These are phyloP conservation scores for Aspergillus sp. DNA, from an alignment of 2,329 filamentous ascomycete species.

Conservation along the genomic window DNA sequence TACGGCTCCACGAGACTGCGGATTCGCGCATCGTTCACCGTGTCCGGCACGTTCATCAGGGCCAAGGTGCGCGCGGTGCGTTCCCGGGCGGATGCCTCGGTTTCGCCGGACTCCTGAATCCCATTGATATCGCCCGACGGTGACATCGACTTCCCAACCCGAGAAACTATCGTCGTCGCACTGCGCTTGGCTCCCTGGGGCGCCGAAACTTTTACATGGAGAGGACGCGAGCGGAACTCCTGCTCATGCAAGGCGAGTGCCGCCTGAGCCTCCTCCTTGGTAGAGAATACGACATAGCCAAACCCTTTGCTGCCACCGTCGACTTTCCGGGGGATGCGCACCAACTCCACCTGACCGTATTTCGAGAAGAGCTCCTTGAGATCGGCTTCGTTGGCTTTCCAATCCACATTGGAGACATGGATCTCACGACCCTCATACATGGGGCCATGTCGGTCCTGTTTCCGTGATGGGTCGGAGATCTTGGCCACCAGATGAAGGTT, in stretches of 20 bases:
- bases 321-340: constrained; percentile 68
- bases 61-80: constrained; percentile 69
- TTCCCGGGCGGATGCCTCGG: constrained; percentile 41
- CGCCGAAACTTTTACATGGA: constrained; percentile 61
- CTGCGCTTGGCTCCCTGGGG: constrained; percentile 43
- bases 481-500: constrained; percentile 70
- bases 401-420: constrained; percentile 69
- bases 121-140: constrained; percentile 36
- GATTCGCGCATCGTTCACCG: constrained; percentile 83
- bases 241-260: constrained; percentile 68
- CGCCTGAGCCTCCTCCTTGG: constrained; percentile 64
- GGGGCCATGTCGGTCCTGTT: constrained; percentile 75
- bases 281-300: constrained; percentile 75
- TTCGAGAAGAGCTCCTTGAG: constrained; percentile 68
- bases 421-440: constrained; percentile 85
- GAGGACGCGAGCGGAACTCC: constrained; percentile 64
- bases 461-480: constrained; percentile 77
- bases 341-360: constrained; percentile 70
- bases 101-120: constrained; percentile 30
- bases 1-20: constrained; percentile 67
- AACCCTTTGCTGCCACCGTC: constrained; percentile 71
- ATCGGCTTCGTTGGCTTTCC: constrained; percentile 62
- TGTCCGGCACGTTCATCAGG: constrained; percentile 84
- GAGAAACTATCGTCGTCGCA: constrained; percentile 45
- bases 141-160: constrained; percentile 33